A percentile compares a stretch with the other conserved stretches of the same genome.
phyloP scores from a whole-genome alignment of 2,329 filamentous ascomycete species.

The Zymoseptoria pseudotritici region DNA sequence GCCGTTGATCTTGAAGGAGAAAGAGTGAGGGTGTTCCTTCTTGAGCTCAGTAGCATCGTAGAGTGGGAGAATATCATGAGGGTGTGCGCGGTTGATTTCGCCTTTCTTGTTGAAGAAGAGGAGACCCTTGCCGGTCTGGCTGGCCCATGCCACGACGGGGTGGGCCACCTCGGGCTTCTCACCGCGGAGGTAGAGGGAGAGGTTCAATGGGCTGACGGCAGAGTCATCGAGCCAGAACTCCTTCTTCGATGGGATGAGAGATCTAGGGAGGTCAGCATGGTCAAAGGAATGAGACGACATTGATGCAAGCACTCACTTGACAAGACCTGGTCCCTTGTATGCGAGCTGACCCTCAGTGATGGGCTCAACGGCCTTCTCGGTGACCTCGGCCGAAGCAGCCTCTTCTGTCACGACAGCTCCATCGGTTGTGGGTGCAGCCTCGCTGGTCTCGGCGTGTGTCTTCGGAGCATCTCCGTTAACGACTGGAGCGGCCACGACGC shows the following conservation, averaged over 20 bases:
- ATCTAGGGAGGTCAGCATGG: slow-evolving; percentile 44
- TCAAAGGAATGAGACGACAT: not conserved
- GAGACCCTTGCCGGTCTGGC: slow-evolving; percentile 89
- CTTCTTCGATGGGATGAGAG: slow-evolving; percentile 84
- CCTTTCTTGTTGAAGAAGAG: slow-evolving; percentile 82
- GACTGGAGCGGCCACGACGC: slow-evolving; percentile 29
- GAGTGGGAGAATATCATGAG: slow-evolving; percentile 62
- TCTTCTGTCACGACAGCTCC: slow-evolving; percentile 35
- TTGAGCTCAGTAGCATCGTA: slow-evolving; percentile 63
- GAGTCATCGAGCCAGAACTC: slow-evolving; percentile 66
- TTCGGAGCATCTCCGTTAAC: slow-evolving; percentile 36
- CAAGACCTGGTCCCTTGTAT: slow-evolving; percentile 82
- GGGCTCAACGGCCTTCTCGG: slow-evolving; percentile 51
- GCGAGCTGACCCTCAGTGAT: slow-evolving; percentile 77
- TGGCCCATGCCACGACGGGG: slow-evolving; percentile 79
- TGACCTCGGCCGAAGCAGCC: slow-evolving; percentile 36
- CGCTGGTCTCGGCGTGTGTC: slow-evolving; percentile 21
- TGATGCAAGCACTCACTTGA: slow-evolving; percentile 61
- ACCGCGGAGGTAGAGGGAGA: slow-evolving; percentile 71
- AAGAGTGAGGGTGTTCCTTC: slow-evolving; percentile 70
- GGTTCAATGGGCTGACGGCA: slow-evolving; percentile 63
- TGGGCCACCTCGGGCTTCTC: slow-evolving; percentile 79
- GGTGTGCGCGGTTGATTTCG: slow-evolving; percentile 66
- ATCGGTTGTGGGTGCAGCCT: slow-evolving; percentile 15
- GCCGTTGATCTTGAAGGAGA: slow-evolving; percentile 74